These are phyloP conservation scores for Saccharomycopsis sp. DNA, from an alignment of 805 yeast genomes.

Conservation along the genomic window DNA sequence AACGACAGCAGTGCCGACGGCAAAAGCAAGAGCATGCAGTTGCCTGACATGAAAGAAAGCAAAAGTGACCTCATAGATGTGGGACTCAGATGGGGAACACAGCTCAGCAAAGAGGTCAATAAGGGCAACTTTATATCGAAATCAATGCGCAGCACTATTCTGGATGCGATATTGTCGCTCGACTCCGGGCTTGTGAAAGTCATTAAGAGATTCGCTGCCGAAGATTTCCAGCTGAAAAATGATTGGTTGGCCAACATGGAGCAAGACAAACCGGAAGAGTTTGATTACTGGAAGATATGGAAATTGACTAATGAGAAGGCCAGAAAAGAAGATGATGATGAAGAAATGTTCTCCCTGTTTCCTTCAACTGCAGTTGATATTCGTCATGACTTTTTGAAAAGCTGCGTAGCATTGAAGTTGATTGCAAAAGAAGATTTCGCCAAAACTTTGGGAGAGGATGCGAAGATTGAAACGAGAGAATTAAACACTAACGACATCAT, in stretches of 20 bases:
- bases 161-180: constrained; percentile 24
- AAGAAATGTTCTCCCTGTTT: constrained; percentile 43
- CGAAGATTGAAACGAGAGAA: constrained; percentile 29
- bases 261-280: constrained; percentile 27
- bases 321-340: constrained; percentile 36
- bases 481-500: constrained; percentile 29
- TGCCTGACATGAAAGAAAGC: too few relatives aligned
- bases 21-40: too few relatives aligned
- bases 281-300: constrained; percentile 29
- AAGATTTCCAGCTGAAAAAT: constrained; percentile 23
- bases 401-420: constrained; percentile 34
- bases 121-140: too few relatives aligned
- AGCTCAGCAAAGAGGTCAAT: too few relatives aligned
- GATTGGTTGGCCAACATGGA: constrained; percentile 23
- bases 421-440: constrained; percentile 29
- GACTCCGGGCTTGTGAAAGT: constrained; percentile 30
- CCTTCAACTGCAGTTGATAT: constrained; percentile 27
- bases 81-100: too few relatives aligned
- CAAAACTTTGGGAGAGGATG: constrained; percentile 32
- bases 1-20: too few relatives aligned
- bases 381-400: constrained; percentile 42
- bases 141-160: constrained; percentile 11
- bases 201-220: constrained; percentile 21
- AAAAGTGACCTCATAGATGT: too few relatives aligned
- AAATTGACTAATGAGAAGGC: too few relatives aligned